A percentile compares a stretch with the other conserved stretches of the same genome.
These are phyloP conservation scores for Pythium guiyangense DNA, from an alignment of 352 stramenopile genomes.

Conservation along the genomic window DNA sequence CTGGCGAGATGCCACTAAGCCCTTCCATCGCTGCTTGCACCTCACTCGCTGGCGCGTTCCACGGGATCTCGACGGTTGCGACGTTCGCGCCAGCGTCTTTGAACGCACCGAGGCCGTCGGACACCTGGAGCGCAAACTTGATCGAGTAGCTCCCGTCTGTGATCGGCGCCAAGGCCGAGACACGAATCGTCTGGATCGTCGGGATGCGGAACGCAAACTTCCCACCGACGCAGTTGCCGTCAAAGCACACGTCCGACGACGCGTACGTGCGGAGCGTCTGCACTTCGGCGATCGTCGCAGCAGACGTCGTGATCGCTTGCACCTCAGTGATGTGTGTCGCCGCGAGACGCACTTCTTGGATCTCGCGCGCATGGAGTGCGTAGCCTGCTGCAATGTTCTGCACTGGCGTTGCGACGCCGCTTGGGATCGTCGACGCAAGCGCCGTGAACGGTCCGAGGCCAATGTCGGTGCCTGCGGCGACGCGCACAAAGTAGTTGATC, in stretches of 20 bases:
- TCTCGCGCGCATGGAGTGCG: conserved; percentile 47
- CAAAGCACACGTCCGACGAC: conserved; percentile 34
- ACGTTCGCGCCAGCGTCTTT: conserved; percentile 15
- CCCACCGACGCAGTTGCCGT: conserved; percentile 44
- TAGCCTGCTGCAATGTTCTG: conserved; percentile 52
- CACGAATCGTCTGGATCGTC: conserved; percentile 67
- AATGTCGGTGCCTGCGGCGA: conserved; percentile 53
- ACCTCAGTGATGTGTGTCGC: conserved; percentile 66
- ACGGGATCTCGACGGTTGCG: conserved; percentile 26
- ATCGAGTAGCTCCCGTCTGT: conserved; percentile 45
- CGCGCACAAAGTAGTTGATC: conserved; percentile 62
- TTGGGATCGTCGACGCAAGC: conserved; percentile 37
- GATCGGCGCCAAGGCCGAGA: conserved; percentile 48
- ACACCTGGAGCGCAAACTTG: conserved; percentile 29
- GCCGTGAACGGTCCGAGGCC: conserved; percentile 44
- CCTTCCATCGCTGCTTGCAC: conserved; percentile 30
- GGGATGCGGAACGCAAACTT: conserved; percentile 63
- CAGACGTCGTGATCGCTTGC: conserved; percentile 57
- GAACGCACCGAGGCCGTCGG: conserved; percentile 24
- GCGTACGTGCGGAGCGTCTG: conserved; percentile 63
- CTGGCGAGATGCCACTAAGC: conserved; percentile 24
- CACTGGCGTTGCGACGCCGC: conserved; percentile 34
- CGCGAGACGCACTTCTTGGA: conserved; percentile 66
- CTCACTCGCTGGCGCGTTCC: conserved; percentile 26
- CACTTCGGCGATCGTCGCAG: conserved; percentile 62